Conservation (phyloP, 2,329 filamentous ascomycete species). For the Aspergillus clavatus region DNA sequence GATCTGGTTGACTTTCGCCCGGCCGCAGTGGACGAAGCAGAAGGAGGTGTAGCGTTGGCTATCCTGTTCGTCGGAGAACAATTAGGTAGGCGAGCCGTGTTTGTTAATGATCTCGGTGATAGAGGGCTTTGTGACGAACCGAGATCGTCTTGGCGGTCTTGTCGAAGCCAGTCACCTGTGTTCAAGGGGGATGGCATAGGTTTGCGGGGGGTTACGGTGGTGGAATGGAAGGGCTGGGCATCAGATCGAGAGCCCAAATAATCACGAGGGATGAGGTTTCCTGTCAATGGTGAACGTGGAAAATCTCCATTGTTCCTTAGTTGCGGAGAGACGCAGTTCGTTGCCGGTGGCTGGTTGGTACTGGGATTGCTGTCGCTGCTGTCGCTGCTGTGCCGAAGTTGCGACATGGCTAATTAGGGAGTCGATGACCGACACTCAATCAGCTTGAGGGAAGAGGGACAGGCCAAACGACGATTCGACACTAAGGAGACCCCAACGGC, state of each 20-base stretch:
- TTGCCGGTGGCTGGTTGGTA: constrained; percentile 12
- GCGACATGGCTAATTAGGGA: constrained; percentile 32
- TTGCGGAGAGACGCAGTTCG: constrained; percentile 4
- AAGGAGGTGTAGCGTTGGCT: constrained; percentile 29
- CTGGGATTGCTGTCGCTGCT: constrained; percentile 22
- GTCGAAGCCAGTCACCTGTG: constrained; percentile 23
- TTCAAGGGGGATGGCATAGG: constrained; percentile 28
- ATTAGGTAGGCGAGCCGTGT: constrained; percentile 19
- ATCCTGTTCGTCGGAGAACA: constrained; percentile 19
- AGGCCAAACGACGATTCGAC: constrained; percentile 11
- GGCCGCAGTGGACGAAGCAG: constrained; percentile 21
- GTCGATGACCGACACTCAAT: constrained; percentile 14
- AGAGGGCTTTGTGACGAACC: constrained; percentile 23
- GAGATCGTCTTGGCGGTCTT: constrained; percentile 17
- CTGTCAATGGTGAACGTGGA: constrained; percentile 14
- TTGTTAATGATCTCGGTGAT: constrained; percentile 22
- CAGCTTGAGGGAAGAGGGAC: constrained; percentile 11
- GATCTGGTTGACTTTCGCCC: constrained; percentile 16
- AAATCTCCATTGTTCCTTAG: constrained; percentile 8
- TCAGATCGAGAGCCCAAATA: constrained; percentile 30
- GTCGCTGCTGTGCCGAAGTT: constrained; percentile 27
- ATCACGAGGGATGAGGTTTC: constrained; percentile 34
- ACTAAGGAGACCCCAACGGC: constrained; percentile 13
- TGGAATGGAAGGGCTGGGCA: constrained; percentile 19
- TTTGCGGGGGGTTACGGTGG: constrained; percentile 23